Conservation (phyloP, 2,329 filamentous ascomycete species). For the Metarhizium rileyi region DNA sequence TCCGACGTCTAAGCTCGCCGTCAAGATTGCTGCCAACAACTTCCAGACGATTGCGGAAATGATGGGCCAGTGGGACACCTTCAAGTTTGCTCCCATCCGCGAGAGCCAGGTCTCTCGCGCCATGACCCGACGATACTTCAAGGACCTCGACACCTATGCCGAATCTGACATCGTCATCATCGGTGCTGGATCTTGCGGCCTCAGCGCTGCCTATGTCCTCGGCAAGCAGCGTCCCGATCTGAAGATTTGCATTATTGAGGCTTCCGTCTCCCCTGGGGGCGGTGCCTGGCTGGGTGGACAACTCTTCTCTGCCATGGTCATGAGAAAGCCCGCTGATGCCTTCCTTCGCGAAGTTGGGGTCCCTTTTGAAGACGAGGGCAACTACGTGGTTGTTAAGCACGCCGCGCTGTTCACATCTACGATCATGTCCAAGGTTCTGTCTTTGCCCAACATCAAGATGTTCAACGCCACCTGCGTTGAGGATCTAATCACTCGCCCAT, state of each 20-base stretch:
- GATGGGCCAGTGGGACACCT: slow-evolving; percentile 69
- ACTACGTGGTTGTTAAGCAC: slow-evolving; percentile 89
- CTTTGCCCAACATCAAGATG: slow-evolving; percentile 86
- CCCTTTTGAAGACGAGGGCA: slow-evolving; percentile 77
- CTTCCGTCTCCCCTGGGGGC: slow-evolving; percentile 76
- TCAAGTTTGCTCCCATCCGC: slow-evolving; percentile 77
- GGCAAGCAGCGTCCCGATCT: slow-evolving; percentile 78
- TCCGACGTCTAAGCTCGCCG: slow-evolving; percentile 33
- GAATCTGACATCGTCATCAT: slow-evolving; percentile 93
- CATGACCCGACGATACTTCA: slow-evolving; percentile 90
- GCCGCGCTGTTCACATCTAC: slow-evolving; percentile 88
- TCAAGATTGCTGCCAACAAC: slow-evolving; percentile 15
- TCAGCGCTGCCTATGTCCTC: slow-evolving; percentile 76
- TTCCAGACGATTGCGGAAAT: slow-evolving; percentile 52
- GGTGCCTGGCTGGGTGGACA: slow-evolving; percentile 91
- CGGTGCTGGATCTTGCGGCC: slow-evolving; percentile 79
- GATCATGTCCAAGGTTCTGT: slow-evolving; percentile 70
- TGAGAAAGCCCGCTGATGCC: slow-evolving; percentile 82
- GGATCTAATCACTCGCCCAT: slow-evolving; percentile 76
- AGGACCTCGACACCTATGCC: slow-evolving; percentile 78
- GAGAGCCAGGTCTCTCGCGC: slow-evolving; percentile 87
- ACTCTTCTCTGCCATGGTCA: slow-evolving; percentile 90
- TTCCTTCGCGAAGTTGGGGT: slow-evolving; percentile 77
- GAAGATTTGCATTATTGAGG: slow-evolving; percentile 86
- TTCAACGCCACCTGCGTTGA: slow-evolving; percentile 93